Percentiles rank a stretch among this genome's conserved stretches.
Conservation (phyloP, 805 yeast genomes). For the Groenewaldozyma tartarivorans region DNA sequence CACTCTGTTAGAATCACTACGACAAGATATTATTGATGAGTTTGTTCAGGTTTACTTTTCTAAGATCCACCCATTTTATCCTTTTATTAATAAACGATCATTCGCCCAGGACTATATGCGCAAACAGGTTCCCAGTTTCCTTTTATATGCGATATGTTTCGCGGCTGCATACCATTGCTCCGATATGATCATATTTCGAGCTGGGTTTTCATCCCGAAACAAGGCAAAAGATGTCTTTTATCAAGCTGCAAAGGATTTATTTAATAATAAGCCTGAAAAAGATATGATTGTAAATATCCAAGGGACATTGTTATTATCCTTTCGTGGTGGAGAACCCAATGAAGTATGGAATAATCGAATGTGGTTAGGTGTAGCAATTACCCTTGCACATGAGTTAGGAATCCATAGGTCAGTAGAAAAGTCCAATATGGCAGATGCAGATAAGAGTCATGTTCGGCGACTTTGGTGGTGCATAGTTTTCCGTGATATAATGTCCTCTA, state of each 20-base stretch:
- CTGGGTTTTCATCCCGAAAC: conserved; percentile 3
- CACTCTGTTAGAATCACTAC: not conserved
- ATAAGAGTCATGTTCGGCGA: conserved; percentile 5
- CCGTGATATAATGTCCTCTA: conserved; percentile 9
- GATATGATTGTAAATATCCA: conserved; percentile 7
- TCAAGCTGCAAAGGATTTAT: conserved; percentile 7
- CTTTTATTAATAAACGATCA: conserved; percentile 7
- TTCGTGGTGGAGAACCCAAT: conserved; percentile 9
- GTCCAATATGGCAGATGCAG: conserved; percentile 2
- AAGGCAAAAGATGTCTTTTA: conserved; percentile 8
- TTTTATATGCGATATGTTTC: conserved; percentile 12
- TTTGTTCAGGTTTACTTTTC: conserved; percentile 7
- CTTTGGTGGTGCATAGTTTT: conserved; percentile 13
- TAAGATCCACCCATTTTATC: conserved; percentile 11
- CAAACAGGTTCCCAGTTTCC: conserved; percentile 5
- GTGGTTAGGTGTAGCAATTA: conserved; percentile 8
- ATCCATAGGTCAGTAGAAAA: conserved; percentile 8
- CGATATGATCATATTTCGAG: conserved; percentile 2
- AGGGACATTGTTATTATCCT: conserved; percentile 4
- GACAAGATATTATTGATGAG: conserved; percentile 2
- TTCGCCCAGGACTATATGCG: conserved; percentile 7
- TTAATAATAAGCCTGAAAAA: conserved; percentile 5
- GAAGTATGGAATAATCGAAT: conserved; percentile 8
- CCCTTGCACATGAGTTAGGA: conserved; percentile 9
- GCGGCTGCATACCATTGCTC: conserved; percentile 9